Conservation (phyloP, 371 early-diverging fungal species). For the Rhizopus stolonifer region DNA sequence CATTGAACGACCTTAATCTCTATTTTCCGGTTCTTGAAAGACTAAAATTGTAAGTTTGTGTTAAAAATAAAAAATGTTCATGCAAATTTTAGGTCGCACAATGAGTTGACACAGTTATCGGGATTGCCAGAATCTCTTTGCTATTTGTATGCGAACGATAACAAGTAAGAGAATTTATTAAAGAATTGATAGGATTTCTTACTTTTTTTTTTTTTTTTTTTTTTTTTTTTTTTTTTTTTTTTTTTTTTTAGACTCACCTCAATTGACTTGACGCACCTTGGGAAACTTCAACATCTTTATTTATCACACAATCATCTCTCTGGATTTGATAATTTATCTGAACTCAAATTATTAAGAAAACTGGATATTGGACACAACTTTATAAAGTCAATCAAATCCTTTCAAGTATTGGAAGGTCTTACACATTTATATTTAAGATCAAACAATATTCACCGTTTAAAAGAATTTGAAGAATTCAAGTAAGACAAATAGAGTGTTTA, state of each 20-base stretch:
- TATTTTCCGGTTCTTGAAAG: conserved; percentile 34
- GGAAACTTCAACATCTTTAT: conserved; percentile 47
- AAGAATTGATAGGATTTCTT: not conserved
- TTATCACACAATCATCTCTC: conserved; percentile 49
- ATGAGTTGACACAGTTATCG: conserved; percentile 29
- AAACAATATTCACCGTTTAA: conserved; percentile 40
- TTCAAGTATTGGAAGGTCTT: conserved; percentile 42
- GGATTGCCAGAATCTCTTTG: conserved; percentile 31
- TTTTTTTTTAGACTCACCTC: conserved; percentile 30
- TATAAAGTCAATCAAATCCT: conserved; percentile 38
- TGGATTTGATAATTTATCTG: conserved; percentile 35
- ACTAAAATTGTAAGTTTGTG: conserved; percentile 35
- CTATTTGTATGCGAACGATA: conserved; percentile 33
- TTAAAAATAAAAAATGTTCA: no score
- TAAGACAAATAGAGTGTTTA: conserved; percentile 19
- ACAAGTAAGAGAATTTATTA: conserved; percentile 20
- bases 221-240: not conserved
- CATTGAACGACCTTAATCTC: conserved; percentile 16
- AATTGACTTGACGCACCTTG: conserved; percentile 36
- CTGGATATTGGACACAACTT: conserved; percentile 51
- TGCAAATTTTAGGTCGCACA: conserved; percentile 32
- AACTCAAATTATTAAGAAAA: conserved; percentile 27
- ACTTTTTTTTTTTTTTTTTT: not conserved
- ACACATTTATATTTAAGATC: conserved; percentile 41
- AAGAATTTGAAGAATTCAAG: conserved; percentile 32